Base-by-base conservation (phyloP, 805 yeast species). In the Ogataea dorogensis region DNA sequence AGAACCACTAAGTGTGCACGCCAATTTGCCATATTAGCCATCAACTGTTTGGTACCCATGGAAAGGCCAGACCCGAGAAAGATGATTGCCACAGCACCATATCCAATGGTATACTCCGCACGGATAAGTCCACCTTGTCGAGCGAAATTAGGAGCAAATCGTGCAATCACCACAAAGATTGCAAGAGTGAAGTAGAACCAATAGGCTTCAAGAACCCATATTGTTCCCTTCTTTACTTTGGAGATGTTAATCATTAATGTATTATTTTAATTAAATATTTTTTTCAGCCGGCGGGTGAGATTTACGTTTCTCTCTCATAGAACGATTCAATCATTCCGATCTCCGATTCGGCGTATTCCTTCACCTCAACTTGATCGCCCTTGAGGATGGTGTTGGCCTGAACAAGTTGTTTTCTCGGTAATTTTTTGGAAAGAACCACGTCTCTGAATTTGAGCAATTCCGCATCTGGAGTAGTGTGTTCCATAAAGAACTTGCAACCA, bases 41-140 rank as follows among this genome's bases (percentile, higher is more conserved):
- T 36, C 31, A 88, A 64, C 18, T 75, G 75, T 26, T 63, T 68
- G 1, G 93, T 76, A 28, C 77, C 68, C 80, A 87, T 87, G 19
- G 86, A 76, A 17, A 87, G 59, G 0, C 96, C 96, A 31, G 88
- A 80, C 21, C 86, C 78, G 26, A 88, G 64, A 63, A 88, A 87
- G 41, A 88, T 88, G 28, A 85, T 63, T 0, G 94, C 95, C 12
- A 87, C 95, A 0, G 94, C 94, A 22, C 88, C 86, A 54, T 87
- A 88, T 9, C 81, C 82, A 21, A 88, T 84, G 28, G 86, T 65
- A 56, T 85, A 86, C 55, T 87, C 77, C 5, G 81, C 89, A 43
- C 72, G 67, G 23, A 87, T 75, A 11, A 78, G 65, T 2, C 96
- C 96, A 11, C 86, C 91, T 47, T 79, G 84, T 39, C 86, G 72